phyloP scores from a whole-genome alignment of 106 monocot genomes.

The Dioscorea zingiberensis region DNA sequence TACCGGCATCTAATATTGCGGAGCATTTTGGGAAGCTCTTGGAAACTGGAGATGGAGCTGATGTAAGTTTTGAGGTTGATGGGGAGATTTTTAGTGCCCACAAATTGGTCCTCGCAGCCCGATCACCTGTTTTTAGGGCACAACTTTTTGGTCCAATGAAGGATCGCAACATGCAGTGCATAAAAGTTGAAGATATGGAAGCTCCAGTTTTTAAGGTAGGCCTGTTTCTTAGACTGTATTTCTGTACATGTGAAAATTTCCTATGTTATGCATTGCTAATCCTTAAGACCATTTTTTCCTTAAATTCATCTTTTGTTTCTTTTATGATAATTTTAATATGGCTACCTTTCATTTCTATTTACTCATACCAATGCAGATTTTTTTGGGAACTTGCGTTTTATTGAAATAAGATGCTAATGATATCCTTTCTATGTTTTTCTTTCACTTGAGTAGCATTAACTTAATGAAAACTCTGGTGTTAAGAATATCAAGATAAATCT shows the following conservation, averaged over 20 bases:
- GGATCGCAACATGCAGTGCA: constrained; percentile 48
- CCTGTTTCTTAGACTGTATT: not conserved
- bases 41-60: constrained; percentile 48
- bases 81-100: constrained; percentile 80
- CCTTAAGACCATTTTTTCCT: no score
- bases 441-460: not conserved
- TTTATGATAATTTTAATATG: not conserved
- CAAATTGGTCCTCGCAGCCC: constrained; percentile 70
- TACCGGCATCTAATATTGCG: constrained; percentile 71
- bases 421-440: not conserved
- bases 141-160: constrained; percentile 97
- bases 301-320: no score
- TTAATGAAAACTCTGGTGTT: not conserved
- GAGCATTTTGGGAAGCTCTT: constrained; percentile 73
- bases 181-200: constrained; percentile 83
- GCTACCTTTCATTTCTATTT: no score
- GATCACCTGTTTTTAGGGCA: constrained; percentile 94
- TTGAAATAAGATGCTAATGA: no score
- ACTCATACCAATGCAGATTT: no score
- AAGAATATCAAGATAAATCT: not conserved
- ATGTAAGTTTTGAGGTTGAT: constrained; percentile 73
- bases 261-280: no score
- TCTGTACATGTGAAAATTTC: not conserved
- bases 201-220: constrained; percentile 81
- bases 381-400: no score